Evolutionary conservation across 257 asterid genomes (phyloP).

Genomic region (Fraxinus cuspidata): DNA sequence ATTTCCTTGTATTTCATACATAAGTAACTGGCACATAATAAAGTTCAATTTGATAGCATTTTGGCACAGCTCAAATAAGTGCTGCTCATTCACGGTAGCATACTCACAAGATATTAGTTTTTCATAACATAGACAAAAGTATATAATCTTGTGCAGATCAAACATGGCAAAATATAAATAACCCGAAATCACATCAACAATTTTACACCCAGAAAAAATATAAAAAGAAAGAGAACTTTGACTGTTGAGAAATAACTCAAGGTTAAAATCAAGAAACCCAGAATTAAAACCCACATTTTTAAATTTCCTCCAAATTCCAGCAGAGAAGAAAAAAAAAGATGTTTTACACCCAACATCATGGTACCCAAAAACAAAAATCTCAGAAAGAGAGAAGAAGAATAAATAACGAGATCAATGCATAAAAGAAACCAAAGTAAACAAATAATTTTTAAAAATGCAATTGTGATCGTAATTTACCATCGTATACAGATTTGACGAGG

Average conservation of each 20-base stretch:
- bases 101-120: neutral
- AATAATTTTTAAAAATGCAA: neutral
- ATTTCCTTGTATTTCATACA: neutral
- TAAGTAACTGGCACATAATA: neutral
- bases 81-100: neutral
- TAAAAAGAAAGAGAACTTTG: neutral
- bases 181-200: neutral
- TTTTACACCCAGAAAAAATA: neutral
- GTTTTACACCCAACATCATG: neutral
- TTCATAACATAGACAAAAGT: neutral
- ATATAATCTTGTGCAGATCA: neutral
- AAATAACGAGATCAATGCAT: neutral
- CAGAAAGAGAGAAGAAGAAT: neutral
- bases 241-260: neutral
- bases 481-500: slow-evolving; percentile 83
- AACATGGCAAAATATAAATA: neutral
- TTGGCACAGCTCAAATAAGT: neutral
- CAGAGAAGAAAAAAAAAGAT: neutral
- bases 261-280: neutral
- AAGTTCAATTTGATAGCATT: neutral
- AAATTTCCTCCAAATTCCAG: neutral
- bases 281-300: neutral
- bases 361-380: neutral
- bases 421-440: neutral
- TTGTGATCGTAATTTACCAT: slow-evolving; percentile 30